Evolutionary conservation across 257 asterid species (phyloP).

Genomic region (Rhazya stricta): DNA sequence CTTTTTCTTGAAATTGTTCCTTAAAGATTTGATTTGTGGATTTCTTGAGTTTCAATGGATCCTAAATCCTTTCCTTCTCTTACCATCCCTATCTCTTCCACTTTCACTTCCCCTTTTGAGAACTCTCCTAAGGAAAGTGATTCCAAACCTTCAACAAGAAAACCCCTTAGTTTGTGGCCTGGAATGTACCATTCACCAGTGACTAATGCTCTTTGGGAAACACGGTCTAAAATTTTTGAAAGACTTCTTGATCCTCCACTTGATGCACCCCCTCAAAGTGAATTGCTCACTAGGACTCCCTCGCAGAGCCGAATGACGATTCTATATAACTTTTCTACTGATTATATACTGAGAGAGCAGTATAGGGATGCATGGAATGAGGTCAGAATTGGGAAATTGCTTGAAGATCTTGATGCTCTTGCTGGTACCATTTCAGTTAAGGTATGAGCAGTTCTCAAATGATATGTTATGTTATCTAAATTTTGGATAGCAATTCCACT

Average conservation of each 20-base stretch:
- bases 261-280: slow-evolving; percentile 91
- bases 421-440: slow-evolving; percentile 92
- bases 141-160: slow-evolving; percentile 35
- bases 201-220: slow-evolving; percentile 89
- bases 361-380: slow-evolving; percentile 96
- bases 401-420: slow-evolving; percentile 97
- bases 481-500: not conserved
- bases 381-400: slow-evolving; percentile 93
- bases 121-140: slow-evolving; percentile 24
- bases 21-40: slow-evolving; percentile 1
- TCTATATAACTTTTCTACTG: slow-evolving; percentile 64
- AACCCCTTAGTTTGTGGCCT: slow-evolving; percentile 89
- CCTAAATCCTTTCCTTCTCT: slow-evolving; percentile 33
- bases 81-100: slow-evolving; percentile 62
- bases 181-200: slow-evolving; percentile 99
- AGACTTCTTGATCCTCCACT: slow-evolving; percentile 91
- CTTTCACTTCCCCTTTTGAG: slow-evolving; percentile 51
- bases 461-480: not conserved
- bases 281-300: slow-evolving; percentile 58
- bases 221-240: slow-evolving; percentile 74
- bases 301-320: slow-evolving; percentile 64
- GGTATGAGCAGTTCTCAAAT: slow-evolving; percentile 31
- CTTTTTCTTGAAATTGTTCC: not conserved
- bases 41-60: slow-evolving; percentile 36
- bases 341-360: slow-evolving; percentile 78